These are phyloP conservation scores for Metarhizium sp. DNA, from an alignment of 2,329 filamentous ascomycete genomes.

Conservation along the genomic window DNA sequence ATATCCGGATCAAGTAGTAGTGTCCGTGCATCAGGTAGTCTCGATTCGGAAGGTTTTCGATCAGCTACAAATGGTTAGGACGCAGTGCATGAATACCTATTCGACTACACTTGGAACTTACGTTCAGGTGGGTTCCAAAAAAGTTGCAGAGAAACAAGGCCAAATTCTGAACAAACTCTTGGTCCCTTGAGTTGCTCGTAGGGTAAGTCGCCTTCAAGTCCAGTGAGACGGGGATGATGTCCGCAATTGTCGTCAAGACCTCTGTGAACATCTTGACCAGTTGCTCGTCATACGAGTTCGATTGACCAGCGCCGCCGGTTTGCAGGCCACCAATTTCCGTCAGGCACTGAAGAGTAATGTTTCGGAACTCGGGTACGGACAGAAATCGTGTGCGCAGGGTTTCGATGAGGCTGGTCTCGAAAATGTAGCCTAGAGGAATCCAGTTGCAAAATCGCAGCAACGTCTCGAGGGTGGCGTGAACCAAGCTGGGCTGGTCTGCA, in stretches of 20 bases:
- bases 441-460: constrained; percentile 95
- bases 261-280: constrained; percentile 98
- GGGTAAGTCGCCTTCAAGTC: constrained; percentile 89
- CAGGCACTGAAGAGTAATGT: constrained; percentile 90
- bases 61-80: constrained; percentile 45
- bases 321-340: constrained; percentile 95
- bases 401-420: constrained; percentile 93
- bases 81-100: constrained; percentile 6
- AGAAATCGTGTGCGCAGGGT: constrained; percentile 88
- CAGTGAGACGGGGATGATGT: constrained; percentile 82
- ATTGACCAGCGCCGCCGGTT: constrained; percentile 59
- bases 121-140: constrained; percentile 84
- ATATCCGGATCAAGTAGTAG: constrained; percentile 96
- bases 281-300: constrained; percentile 82
- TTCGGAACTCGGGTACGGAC: constrained; percentile 88
- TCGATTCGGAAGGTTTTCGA: constrained; percentile 90
- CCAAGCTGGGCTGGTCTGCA: constrained; percentile 75
- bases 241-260: constrained; percentile 83
- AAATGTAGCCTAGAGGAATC: constrained; percentile 98
- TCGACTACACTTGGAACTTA: constrained; percentile 25
- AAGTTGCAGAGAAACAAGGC: constrained; percentile 96
- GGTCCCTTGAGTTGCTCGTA: constrained; percentile 82
- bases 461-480: constrained; percentile 96
- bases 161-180: constrained; percentile 96
- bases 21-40: constrained; percentile 94